Conservation (phyloP, 495 filamentous ascomycete species). For the Penicillium malachiteum region DNA sequence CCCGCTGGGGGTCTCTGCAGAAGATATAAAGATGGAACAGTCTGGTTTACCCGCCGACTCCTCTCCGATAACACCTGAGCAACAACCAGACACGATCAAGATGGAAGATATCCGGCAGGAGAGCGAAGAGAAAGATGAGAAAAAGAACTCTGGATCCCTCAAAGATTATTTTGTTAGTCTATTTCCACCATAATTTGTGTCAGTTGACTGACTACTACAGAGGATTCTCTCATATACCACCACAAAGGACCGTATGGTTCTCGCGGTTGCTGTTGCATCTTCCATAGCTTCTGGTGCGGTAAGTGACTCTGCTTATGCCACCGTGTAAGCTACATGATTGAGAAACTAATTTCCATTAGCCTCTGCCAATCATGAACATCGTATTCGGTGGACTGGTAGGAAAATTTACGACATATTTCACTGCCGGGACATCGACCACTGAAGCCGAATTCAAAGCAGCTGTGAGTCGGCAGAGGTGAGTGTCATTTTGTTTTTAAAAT, state of each 20-base stretch:
- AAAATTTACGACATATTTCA: conserved; percentile 33
- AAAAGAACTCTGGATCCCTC: neutral
- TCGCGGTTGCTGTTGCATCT: conserved; percentile 54
- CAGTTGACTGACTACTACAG: neutral
- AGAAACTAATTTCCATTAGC: conserved; percentile 14
- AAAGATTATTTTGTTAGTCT: neutral
- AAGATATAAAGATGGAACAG: no score
- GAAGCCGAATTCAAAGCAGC: conserved; percentile 27
- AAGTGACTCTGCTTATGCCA: neutral
- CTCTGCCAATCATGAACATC: conserved; percentile 48
- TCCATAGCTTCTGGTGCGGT: conserved; percentile 48
- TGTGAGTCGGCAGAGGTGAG: conserved; percentile 30
- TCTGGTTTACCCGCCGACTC: no score
- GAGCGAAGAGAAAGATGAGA: neutral
- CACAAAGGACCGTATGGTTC: conserved; percentile 64
- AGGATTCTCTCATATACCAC: conserved; percentile 63
- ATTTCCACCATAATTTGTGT: neutral
- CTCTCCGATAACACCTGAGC: neutral
- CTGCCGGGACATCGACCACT: conserved; percentile 18
- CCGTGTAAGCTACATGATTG: conserved; percentile 53
- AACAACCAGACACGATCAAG: neutral
- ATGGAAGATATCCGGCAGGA: neutral
- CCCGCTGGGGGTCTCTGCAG: no score
- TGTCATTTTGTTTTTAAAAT: neutral
- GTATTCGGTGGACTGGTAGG: conserved; percentile 45